Evolutionary conservation across 2,329 filamentous ascomycete species (phyloP), one percentile per base, ranked within the genome.

Genomic region (Fusarium sp.): DNA sequence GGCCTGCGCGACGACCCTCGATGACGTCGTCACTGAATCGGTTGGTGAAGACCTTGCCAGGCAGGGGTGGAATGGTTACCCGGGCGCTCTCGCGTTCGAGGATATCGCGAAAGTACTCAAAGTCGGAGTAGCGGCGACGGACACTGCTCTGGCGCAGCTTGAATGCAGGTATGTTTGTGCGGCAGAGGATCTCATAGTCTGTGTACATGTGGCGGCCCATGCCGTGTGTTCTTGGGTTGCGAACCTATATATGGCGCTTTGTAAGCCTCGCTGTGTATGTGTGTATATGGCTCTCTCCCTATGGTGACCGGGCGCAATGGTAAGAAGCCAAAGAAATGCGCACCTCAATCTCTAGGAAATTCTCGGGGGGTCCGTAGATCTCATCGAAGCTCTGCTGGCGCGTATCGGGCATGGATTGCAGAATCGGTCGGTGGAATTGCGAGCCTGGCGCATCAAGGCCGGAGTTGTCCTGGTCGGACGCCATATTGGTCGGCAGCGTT

Each of bases 121-220:
- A 99, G 82, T 99, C 96, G 61, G 92, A 96, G 86, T 99, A 99
- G 55, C 96, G 93, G 69, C 96, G 91, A 74, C 95, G 94, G 68
- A 99, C 96, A 74, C 90, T 89, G 71, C 91, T 94, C 79, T 92
- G 89, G 73, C 95, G 94, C 76, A 98, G 90, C 85, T 98, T 98
- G 88, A 99, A 99, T 76, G 96, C 95, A 63, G 96, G 96, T 79
- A 99, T 99, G 84, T 99, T 99, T 83, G 96, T 99, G 77, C 93
- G 91, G 85, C 96, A 97, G 76, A 97, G 88, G 79, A 99, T 98
- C 83, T 98, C 95, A 86, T 98, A 99, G 83, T 97, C 96, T 58
- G 96, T 99, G 86, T 98, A 98, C 94, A 97, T 97, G 84, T 90
- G 89, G 75, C 96, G 93, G 71, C 95, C 95, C 78, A 96, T 94